Conservation (phyloP, 495 filamentous ascomycete genomes). For the Penicillium robsamsonii region DNA sequence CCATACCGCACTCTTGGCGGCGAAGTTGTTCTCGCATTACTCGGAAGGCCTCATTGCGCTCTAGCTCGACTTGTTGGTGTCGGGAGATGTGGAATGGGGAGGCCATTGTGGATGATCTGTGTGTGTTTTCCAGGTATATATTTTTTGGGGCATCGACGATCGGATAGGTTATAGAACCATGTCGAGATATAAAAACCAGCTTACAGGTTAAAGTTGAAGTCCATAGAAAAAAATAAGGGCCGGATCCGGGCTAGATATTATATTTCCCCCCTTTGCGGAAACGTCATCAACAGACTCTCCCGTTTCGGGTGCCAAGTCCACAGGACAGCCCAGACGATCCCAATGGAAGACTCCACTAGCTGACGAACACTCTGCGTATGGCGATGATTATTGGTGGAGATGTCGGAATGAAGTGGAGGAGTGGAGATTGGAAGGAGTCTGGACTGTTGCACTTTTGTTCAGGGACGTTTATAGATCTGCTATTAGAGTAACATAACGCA, state of each 20-base stretch:
- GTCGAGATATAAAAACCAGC: constrained; percentile 6
- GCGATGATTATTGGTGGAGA: constrained; percentile 18
- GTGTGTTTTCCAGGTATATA: neutral
- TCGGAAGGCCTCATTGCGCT: constrained; percentile 44
- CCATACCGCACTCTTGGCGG: constrained; percentile 41
- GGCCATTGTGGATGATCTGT: constrained; percentile 23
- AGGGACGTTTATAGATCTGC: neutral
- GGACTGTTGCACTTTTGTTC: constrained; percentile 13
- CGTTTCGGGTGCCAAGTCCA: constrained; percentile 16
- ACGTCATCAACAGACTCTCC: constrained; percentile 24
- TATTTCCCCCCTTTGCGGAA: constrained; percentile 25
- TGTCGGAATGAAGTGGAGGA: constrained; percentile 18
- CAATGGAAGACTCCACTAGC: constrained; percentile 30
- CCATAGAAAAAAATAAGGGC: constrained; percentile 2
- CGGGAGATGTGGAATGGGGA: constrained; percentile 50
- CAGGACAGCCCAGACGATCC: constrained; percentile 25
- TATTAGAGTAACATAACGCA: neutral
- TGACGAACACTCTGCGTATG: constrained; percentile 25
- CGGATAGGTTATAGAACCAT: constrained; percentile 18
- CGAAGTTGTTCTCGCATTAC: constrained; percentile 44
- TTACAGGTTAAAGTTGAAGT: neutral
- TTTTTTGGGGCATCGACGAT: neutral
- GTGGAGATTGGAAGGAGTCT: constrained; percentile 22
- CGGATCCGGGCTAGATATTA: constrained; percentile 26
- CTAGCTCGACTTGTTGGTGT: constrained; percentile 37